A percentile compares a stretch with the other conserved stretches of the same genome.
These are phyloP conservation scores for Avena sativa DNA, from an alignment of 176 grass and related monocot genomes.

Conservation along the genomic window DNA sequence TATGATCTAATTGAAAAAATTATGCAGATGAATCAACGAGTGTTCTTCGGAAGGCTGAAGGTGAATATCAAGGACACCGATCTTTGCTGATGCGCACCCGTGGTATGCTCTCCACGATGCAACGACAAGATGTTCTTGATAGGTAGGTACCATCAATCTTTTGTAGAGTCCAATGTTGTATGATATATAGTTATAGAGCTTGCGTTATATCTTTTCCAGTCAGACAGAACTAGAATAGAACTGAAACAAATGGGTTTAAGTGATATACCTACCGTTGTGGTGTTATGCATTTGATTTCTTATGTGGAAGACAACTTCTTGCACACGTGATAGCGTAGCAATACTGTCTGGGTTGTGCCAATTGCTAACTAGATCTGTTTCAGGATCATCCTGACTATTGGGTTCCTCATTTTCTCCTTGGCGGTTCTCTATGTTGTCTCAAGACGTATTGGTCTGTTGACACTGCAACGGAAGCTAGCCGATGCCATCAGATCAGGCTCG, in stretches of 20 bases:
- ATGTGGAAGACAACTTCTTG: not conserved
- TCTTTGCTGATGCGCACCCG: constrained; percentile 81
- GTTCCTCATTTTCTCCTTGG: constrained; percentile 76
- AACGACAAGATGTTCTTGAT: constrained; percentile 87
- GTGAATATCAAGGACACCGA: constrained; percentile 89
- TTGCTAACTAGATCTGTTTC: constrained; percentile 45
- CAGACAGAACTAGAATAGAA: not conserved
- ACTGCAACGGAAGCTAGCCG: constrained; percentile 76
- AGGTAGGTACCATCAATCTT: constrained; percentile 51
- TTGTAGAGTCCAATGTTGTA: not conserved
- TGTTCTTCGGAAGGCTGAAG: constrained; percentile 76
- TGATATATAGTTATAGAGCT: not conserved
- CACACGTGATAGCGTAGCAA: not conserved
- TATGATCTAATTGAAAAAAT: constrained; percentile 10
- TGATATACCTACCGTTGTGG: not conserved
- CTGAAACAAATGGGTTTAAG: not conserved
- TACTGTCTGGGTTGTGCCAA: not conserved
- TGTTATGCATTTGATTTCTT: not conserved
- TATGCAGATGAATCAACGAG: constrained; percentile 84
- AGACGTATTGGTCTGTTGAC: constrained; percentile 70
- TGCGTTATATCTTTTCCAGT: not conserved
- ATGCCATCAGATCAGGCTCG: constrained; percentile 81
- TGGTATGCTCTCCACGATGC: constrained; percentile 83
- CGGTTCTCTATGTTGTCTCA: constrained; percentile 63
- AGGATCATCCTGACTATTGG: constrained; percentile 77